Evolutionary conservation across 345 rosid species (phyloP).

Genomic region (Durio zibethinus): DNA sequence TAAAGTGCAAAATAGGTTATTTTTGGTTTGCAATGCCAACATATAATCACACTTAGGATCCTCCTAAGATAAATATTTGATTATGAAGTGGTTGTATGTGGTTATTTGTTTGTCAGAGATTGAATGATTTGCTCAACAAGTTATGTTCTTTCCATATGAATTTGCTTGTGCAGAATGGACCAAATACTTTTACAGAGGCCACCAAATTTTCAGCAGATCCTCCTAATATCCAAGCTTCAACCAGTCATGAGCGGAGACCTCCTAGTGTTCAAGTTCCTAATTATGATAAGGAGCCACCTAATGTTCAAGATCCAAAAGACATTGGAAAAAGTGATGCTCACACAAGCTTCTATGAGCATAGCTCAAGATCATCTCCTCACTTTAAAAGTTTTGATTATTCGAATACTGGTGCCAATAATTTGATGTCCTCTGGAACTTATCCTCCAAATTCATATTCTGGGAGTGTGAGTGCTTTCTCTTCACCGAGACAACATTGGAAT

Average conservation of each 20-base stretch:
- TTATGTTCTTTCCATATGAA: slow-evolving; percentile 4
- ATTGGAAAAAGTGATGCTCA: slow-evolving; percentile 32
- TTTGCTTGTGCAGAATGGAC: slow-evolving; percentile 58
- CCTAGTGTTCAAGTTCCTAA: slow-evolving; percentile 29
- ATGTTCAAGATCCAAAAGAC: slow-evolving; percentile 28
- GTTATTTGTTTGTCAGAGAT: slow-evolving; percentile 2
- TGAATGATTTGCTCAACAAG: slow-evolving; percentile 11
- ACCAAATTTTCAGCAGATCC: slow-evolving; percentile 29
- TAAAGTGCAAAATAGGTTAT: not conserved
- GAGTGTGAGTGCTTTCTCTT: slow-evolving; percentile 27
- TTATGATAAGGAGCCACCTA: slow-evolving; percentile 12
- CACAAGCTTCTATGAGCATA: slow-evolving; percentile 25
- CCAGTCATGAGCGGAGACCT: slow-evolving; percentile 27
- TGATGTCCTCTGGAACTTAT: slow-evolving; percentile 22
- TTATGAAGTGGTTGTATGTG: not conserved
- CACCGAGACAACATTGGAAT: slow-evolving; percentile 45
- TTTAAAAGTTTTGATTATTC: slow-evolving; percentile 30
- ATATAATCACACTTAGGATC: not conserved
- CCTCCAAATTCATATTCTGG: slow-evolving; percentile 35
- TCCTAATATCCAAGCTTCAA: slow-evolving; percentile 32
- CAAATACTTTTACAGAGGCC: slow-evolving; percentile 37
- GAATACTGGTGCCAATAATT: slow-evolving; percentile 17
- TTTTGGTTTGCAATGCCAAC: slow-evolving; percentile 5
- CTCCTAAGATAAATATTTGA: not conserved
- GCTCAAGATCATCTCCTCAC: slow-evolving; percentile 35